Evolutionary conservation across 768 basidiomycete species (phyloP), one percentile per base, ranked within the genome.

Genomic region (Suillus decipiens): DNA sequence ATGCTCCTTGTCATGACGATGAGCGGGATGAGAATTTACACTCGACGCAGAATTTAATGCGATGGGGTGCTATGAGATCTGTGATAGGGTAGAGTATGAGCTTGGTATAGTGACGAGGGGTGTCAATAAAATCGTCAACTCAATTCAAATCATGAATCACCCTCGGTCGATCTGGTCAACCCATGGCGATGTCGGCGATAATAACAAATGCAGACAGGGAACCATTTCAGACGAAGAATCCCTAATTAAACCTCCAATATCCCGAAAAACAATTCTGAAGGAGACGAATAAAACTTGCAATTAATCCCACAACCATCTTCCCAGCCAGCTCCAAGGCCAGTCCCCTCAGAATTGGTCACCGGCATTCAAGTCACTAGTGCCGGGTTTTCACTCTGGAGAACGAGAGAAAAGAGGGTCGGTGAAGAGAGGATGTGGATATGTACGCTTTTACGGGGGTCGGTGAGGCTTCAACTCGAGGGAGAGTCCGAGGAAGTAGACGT

Each of bases 241-340:
- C 17, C 33, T 17, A 31, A 5, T 9, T 6, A 11, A 53, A 10
- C 33, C 34, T 53, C 19, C 31, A 34, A 11, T 15, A 22, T 11
- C 11, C 50, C 10, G 28, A 9, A 28, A 34, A 43, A 39, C 37
- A 14, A 36, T 24, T 2, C 45, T 10, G 54, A 55, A 59, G 15
- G 17, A 34, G 64, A 54, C 33, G 48, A 41, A 28, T 43, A 4
- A 45, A 24, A 81, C 90, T 69, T 72, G 95, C 95, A 98, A 72
- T 93, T 96, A 68, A 97, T 90, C 1, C 96, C 95, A 79, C 96
- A 96, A 10, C 96, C 96, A 78, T 96, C 89, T 45, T 85, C 81
- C 76, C 88, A 95, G 11, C 80, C 76, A 2, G 94, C 78, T 4
- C 96, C 95, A 74, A 97, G 97, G 4, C 95, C 95, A 9, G 95